A percentile compares a stretch with the other conserved stretches of the same genome.
phyloP scores from a whole-genome alignment of 2,329 filamentous ascomycete genomes.

The Epichloe amarillans region DNA sequence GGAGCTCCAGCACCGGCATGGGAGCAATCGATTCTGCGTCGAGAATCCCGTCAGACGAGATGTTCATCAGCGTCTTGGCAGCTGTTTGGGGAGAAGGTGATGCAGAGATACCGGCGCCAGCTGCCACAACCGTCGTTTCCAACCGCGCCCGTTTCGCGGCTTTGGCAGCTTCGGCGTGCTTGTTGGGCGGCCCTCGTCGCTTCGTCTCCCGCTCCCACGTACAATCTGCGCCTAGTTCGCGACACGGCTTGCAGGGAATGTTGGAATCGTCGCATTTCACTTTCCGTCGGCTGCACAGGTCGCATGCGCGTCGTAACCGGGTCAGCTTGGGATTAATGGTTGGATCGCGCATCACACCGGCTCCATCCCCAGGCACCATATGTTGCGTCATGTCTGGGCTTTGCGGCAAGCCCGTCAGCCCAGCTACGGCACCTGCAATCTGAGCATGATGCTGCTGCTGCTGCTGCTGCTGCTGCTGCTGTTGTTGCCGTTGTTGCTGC shows the following conservation, averaged over 20 bases:
- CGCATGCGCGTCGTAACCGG: conserved; percentile 43
- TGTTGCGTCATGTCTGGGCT: conserved; percentile 4
- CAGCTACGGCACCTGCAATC: background rate
- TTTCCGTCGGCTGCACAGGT: conserved; percentile 49
- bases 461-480: conserved; percentile 6
- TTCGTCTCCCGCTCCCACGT: conserved; percentile 45
- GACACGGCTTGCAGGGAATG: conserved; percentile 43
- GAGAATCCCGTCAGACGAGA: conserved; percentile 26
- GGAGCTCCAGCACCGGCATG: conserved; percentile 49
- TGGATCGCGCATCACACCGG: conserved; percentile 23
- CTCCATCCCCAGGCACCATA: conserved; percentile 4
- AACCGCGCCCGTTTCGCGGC: conserved; percentile 35
- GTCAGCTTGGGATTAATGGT: conserved; percentile 37
- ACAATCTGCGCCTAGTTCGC: conserved; percentile 43
- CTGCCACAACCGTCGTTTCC: conserved; percentile 14
- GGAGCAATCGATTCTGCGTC: conserved; percentile 60
- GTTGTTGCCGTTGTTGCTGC: background rate
- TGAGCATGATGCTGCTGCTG: conserved; percentile 2
- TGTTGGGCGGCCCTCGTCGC: conserved; percentile 45
- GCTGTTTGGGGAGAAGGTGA: conserved; percentile 32
- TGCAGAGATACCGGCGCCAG: conserved; percentile 7
- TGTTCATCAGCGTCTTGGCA: conserved; percentile 35
- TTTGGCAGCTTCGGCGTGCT: conserved; percentile 42
- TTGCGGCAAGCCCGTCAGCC: background rate
- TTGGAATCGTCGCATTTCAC: conserved; percentile 46